Base-by-base conservation (phyloP, 257 asterid genomes). In the Nyctanthes arbortristis region DNA sequence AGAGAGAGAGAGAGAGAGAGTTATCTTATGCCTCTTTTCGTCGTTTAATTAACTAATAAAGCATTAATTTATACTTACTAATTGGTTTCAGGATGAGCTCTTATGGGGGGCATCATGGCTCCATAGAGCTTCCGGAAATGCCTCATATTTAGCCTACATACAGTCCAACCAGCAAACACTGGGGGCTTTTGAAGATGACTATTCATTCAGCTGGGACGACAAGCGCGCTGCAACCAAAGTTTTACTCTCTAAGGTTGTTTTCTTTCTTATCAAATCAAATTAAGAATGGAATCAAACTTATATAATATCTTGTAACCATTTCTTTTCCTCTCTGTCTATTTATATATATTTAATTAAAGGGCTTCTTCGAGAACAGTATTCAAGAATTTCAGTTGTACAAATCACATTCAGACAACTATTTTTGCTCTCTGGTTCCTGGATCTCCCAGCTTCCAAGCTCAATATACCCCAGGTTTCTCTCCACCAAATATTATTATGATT, bases 101-200 rank as follows among this genome's bases (percentile, higher is more conserved):
- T 33, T 89, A 65, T 92, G 98, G 98, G 96, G 89, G 66, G 98
- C 98, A 24, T 86, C 98, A 7, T 92, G 98, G 98, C 86, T 92
- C 58, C 92, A 89, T 9, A 73, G 75, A 78, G 98, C 98, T 47
- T 80, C 98, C 2, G 43, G 69, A 37, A 47, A 89, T 49, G 16
- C 72, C 34, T 76, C 88, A 0, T 92, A 87, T 62, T 70, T 86
- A 78, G 20, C 76, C 35, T 92, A 89, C 72, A 89, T 92, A 62
- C 85, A 86, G 33, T 84, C 96, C 0, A 87, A 92, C 16, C 92
- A 94, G 4, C 88, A 80, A 77, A 82, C 87, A 2, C 76, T 89
- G 39, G 98, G 96, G 13, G 96, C 91, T 14, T 84, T 79, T 45
- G 93, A 84, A 2, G 94, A 86, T 34, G 96, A 68, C 52, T 86